Evolutionary conservation across 768 basidiomycete species (phyloP), one percentile per base, ranked within the genome.

Genomic region (Hortiboletus campestris): DNA sequence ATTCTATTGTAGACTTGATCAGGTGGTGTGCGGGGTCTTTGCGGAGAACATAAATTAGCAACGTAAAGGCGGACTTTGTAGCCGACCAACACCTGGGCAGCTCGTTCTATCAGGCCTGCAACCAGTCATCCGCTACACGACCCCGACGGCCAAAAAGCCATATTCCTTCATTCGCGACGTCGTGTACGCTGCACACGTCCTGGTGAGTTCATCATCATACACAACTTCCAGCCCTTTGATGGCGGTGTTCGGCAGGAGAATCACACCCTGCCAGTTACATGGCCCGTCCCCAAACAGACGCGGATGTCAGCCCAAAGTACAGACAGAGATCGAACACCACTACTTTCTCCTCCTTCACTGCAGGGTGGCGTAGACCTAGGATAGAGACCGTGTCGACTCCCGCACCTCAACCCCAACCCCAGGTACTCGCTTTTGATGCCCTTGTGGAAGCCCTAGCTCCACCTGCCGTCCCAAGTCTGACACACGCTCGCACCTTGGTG

Each of bases 401-500:
- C 9, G 44, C 38, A 32, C 48, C 69, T 14, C 69, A 69, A 14
- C 63, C 71, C 31, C 67, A 76, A 17, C 56, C 57, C 35, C 54
- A 58, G 36, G 16, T 59, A 14, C 57, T 63, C 36, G 48, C 77
- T 13, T 69, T 77, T 40, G 87, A 88, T 36, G 73, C 65, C 20
- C 72, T 81, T 39, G 68, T 81, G n/a, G 73, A 76, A 46, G 70
- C 71, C 17, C 65, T 81, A 39, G 74, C 78, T 7, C 76, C 80
- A 12, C 80, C 80, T 36, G 75, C 78, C 7, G 88, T 89, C 9
- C 89, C 90, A 5, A 88, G 86, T 58, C 72, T 89, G 6, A 60
- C 69, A 13, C 79, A 86, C 64, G 88, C 89, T 9, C 82, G 86
- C 14, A 65, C 79, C 32, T 76, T 91, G n/a, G 82, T 84, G 0